These are phyloP conservation scores for Diaporthe sp. DNA, from an alignment of 2,329 filamentous ascomycete species.

Conservation along the genomic window DNA sequence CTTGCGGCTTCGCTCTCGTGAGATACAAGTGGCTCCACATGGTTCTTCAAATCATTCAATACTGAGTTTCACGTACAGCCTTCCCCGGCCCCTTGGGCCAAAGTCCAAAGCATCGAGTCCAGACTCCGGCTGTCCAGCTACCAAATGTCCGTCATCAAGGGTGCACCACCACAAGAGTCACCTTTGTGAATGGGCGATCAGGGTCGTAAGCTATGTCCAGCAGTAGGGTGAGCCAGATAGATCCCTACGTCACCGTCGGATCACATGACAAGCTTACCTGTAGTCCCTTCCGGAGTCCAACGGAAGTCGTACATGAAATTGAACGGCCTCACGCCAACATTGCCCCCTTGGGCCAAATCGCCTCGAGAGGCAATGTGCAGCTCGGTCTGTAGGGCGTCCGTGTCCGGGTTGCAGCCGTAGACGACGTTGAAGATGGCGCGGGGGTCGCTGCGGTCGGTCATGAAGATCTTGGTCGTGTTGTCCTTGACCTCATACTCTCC, in stretches of 20 bases:
- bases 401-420: constrained; percentile 54
- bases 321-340: constrained; percentile 12
- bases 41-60: neutral
- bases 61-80: neutral
- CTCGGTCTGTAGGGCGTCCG: constrained; percentile 51
- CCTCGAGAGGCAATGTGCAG: constrained; percentile 37
- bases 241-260: neutral
- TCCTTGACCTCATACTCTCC: constrained; percentile 54
- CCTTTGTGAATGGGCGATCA: constrained; percentile 12
- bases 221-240: neutral
- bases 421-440: constrained; percentile 52
- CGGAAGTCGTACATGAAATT: constrained; percentile 23
- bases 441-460: constrained; percentile 56
- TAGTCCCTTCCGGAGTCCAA: constrained; percentile 12
- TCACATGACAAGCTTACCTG: neutral
- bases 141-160: neutral
- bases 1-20: too few relatives aligned
- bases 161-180: constrained; percentile 13
- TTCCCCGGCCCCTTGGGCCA: neutral
- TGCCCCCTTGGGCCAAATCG: constrained; percentile 8
- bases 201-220: constrained; percentile 6
- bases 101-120: neutral
- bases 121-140: too few relatives aligned
- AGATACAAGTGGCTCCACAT: neutral
- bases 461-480: constrained; percentile 60